Evolutionary conservation across 108 stramenopile species (phyloP).

Genomic region (Pseudonitzschia pungens): DNA sequence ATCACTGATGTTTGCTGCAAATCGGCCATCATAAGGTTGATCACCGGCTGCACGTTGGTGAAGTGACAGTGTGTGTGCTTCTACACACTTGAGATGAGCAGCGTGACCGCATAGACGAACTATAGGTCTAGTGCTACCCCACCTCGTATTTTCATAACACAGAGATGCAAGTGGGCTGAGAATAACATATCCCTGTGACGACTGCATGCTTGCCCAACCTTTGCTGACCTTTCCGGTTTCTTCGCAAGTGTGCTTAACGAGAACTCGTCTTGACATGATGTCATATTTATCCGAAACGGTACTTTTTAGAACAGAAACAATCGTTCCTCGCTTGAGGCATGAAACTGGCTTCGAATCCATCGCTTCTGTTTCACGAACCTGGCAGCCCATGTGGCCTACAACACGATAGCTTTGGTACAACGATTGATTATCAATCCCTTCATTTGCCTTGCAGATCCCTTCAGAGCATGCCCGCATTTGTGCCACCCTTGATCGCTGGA

Average conservation of each 20-base stretch:
- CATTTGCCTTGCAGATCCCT: constrained; percentile 37
- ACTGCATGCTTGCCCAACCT: constrained; percentile 88
- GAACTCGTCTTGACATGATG: constrained; percentile 76
- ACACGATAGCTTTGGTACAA: constrained; percentile 67
- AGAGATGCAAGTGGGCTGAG: constrained; percentile 71
- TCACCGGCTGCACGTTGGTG: constrained; percentile 77
- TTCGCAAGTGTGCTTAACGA: constrained; percentile 59
- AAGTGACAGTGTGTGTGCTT: constrained; percentile 87
- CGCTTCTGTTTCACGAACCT: constrained; percentile 81
- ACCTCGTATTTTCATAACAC: constrained; percentile 78
- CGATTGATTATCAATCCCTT: constrained; percentile 19
- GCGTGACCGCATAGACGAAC: constrained; percentile 94
- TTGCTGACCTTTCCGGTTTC: constrained; percentile 45
- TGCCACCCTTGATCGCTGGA: constrained; percentile 74
- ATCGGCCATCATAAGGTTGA: constrained; percentile 89
- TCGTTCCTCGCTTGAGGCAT: constrained; percentile 74
- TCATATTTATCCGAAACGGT: constrained; percentile 71
- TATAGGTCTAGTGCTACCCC: constrained; percentile 87
- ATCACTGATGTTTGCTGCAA: constrained; percentile 88
- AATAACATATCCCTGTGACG: constrained; percentile 84
- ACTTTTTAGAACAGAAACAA: constrained; percentile 69
- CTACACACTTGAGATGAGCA: constrained; percentile 93
- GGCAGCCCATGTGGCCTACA: constrained; percentile 87
- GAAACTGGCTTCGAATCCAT: constrained; percentile 81
- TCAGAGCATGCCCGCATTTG: constrained; percentile 58